phyloP scores from a whole-genome alignment of 2,329 filamentous ascomycete species.

The Ceratocystis papillata region DNA sequence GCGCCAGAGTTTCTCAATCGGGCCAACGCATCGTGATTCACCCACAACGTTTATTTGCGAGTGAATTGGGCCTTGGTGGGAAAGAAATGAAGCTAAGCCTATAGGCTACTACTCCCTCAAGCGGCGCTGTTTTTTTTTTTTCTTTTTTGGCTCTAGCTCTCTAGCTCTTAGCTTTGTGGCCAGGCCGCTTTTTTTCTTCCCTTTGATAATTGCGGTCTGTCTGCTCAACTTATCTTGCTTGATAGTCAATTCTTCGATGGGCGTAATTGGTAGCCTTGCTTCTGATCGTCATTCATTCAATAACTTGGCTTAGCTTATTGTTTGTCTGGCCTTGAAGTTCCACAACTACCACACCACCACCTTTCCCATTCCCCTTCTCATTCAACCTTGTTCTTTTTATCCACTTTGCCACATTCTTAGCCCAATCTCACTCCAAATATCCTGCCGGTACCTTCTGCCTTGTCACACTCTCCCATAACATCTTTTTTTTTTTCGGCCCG shows the following conservation, averaged over 20 bases:
- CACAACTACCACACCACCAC: neutral
- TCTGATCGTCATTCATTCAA: conserved; percentile 1
- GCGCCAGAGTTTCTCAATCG: conserved; percentile 7
- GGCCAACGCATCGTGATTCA: conserved; percentile 14
- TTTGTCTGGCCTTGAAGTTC: conserved; percentile 9
- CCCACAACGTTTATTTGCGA: conserved; percentile 10
- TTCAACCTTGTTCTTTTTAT: conserved; percentile 8
- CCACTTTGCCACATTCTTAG: conserved; percentile 12
- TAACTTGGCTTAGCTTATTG: neutral
- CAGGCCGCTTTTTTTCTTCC: neutral
- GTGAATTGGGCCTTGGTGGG: neutral
- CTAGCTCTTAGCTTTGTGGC: conserved; percentile 7
- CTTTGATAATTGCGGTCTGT: conserved; percentile 4
- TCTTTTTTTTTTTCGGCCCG: conserved; percentile 3
- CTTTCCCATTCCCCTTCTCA: neutral
- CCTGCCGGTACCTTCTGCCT: neutral
- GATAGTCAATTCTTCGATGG: neutral
- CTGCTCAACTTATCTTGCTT: neutral
- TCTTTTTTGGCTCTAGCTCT: neutral
- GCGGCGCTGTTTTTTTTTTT: neutral
- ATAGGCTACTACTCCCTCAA: conserved; percentile 1
- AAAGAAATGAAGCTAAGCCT: neutral
- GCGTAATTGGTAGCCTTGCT: conserved; percentile 11
- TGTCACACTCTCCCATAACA: conserved; percentile 9
- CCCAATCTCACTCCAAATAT: conserved; percentile 12